Conservation (phyloP, 345 rosid genomes). For the Excoecaria cochinchinensis region DNA sequence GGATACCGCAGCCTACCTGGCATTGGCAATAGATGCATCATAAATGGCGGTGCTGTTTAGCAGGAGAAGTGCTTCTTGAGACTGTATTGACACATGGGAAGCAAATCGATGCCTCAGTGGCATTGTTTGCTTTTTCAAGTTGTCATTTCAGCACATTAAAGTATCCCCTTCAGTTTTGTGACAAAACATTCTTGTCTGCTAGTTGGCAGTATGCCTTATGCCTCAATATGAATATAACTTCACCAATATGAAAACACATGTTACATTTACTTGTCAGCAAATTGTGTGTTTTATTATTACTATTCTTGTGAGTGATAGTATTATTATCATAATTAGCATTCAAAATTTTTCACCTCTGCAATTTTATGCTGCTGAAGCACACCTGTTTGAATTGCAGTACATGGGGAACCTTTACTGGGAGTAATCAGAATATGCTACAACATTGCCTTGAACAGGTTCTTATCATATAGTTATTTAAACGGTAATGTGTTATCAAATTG, state of each 20-base stretch:
- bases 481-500: constrained; percentile 14
- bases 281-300: neutral
- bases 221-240: neutral
- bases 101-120: neutral
- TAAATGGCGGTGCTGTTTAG: neutral
- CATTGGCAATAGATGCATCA: neutral
- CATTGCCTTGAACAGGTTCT: constrained; percentile 92
- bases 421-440: constrained; percentile 95
- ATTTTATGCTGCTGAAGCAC: constrained; percentile 3
- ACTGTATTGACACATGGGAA: neutral
- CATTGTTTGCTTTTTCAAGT: neutral
- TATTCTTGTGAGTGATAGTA: neutral
- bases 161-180: neutral
- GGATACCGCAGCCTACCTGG: neutral
- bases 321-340: neutral
- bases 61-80: neutral
- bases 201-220: neutral
- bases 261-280: neutral
- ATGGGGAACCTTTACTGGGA: constrained; percentile 94
- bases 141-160: neutral
- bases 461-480: neutral
- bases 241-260: neutral
- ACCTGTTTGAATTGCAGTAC: constrained; percentile 53
- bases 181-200: neutral
- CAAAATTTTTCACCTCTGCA: neutral